Evolutionary conservation across 768 basidiomycete species (phyloP), one percentile per base, ranked within the genome.

Genomic region (Udeniomyces megalosporus): DNA sequence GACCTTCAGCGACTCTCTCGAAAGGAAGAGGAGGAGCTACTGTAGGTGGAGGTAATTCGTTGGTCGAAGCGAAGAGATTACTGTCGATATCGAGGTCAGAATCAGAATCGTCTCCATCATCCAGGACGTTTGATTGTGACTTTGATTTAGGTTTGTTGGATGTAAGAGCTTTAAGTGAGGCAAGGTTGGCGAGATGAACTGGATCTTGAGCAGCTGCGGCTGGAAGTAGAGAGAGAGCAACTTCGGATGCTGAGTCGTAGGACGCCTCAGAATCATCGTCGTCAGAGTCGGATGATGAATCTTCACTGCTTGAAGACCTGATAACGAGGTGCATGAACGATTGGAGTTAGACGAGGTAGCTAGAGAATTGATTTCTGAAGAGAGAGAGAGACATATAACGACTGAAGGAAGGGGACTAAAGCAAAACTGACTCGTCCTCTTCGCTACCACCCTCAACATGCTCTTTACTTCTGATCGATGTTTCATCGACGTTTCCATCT

Each of bases 51-150:
- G 62, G 62, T 11, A 63, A 56, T 15, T 63, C 62, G 38, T 63
- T 63, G 35, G 56, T 28, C 26, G 62, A 63, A 24, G 42, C 44
- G 34, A 61, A 61, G 42, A 61, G 45, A 46, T 54, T 50, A 20
- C 38, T 14, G 53, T 61, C 51, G 29, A 55, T 45, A 2, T 61
- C 60, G 20, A 38, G 52, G 26, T 61, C 60, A 3, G 52, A 55
- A 12, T 51, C 60, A 10, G 29, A 51, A 24, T 42, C 49, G 29
- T 32, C 60, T 28, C 34, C 49, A n/a, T 51, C 49, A 26, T 51
- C 49, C 8, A 17, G 10, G 8, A 17, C 38, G 17, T 8, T 42
- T 8, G 38, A 17, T 42, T 8, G 10, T 42, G 10, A 8, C 17
- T 17, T 42, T 8, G 38, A 42, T 42, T 42, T 8, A 42, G 38